Conservation (phyloP, 2,329 filamentous ascomycete genomes). For the Fusarium napiforme region DNA sequence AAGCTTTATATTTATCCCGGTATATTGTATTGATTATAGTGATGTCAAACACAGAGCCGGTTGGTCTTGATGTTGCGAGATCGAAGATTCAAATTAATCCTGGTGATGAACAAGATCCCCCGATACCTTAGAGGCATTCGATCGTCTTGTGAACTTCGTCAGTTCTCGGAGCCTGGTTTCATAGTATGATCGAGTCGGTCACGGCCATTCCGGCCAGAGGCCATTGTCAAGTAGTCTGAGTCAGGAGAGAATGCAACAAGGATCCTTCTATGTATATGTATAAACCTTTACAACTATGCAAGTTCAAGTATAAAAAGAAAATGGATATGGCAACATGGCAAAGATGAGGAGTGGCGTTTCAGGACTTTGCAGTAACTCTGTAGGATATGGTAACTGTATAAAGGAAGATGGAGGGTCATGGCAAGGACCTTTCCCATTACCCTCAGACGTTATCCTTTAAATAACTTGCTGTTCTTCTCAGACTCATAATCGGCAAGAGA, state of each 20-base stretch:
- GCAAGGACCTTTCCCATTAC: not conserved
- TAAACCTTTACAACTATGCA: not conserved
- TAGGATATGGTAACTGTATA: not conserved
- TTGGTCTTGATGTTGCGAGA: not conserved
- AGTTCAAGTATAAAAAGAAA: not conserved
- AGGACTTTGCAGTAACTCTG: no score
- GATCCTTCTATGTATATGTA: not conserved
- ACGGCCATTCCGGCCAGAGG: not conserved
- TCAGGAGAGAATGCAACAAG: not conserved
- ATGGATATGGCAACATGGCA: not conserved
- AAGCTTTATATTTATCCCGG: no score
- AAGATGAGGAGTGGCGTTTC: no score
- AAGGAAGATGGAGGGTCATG: not conserved
- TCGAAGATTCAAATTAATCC: not conserved
- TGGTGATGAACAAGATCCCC: no score
- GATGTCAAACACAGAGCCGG: no score
- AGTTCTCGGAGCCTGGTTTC: not conserved
- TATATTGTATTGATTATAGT: no score
- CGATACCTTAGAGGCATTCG: no score
- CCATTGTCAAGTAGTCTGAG: not conserved
- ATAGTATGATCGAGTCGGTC: not conserved
- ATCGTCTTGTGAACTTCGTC: no score
- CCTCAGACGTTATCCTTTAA: no score
- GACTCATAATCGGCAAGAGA: no score
- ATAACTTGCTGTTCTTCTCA: no score